phyloP scores from a whole-genome alignment of 2,329 filamentous ascomycete genomes.

The Fusarium citri region DNA sequence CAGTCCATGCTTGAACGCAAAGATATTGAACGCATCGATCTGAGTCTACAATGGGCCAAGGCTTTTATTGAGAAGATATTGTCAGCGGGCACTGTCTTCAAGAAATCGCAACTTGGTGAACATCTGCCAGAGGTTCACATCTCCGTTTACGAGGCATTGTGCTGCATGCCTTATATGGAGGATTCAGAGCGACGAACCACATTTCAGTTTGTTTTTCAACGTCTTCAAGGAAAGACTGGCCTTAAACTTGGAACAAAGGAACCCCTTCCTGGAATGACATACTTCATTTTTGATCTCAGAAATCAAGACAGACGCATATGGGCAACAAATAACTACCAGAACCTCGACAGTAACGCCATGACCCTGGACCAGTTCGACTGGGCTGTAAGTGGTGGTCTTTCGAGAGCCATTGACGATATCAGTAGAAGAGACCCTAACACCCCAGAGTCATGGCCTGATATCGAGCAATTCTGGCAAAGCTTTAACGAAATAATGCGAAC shows the following conservation, averaged over 20 bases:
- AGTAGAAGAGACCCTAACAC: slow-evolving; percentile 59
- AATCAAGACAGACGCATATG: slow-evolving; percentile 67
- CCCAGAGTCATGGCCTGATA: slow-evolving; percentile 55
- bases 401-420: slow-evolving; percentile 72
- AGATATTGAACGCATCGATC: slow-evolving; percentile 71
- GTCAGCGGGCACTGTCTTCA: slow-evolving; percentile 59
- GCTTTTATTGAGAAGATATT: slow-evolving; percentile 66
- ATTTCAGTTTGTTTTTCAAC: slow-evolving; percentile 86
- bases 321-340: slow-evolving; percentile 55
- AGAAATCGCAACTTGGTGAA: slow-evolving; percentile 59
- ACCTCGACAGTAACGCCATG: slow-evolving; percentile 68
- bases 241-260: slow-evolving; percentile 78
- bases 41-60: slow-evolving; percentile 68
- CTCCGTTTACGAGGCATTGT: slow-evolving; percentile 88
- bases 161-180: slow-evolving; percentile 81
- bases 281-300: slow-evolving; percentile 76
- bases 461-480: slow-evolving; percentile 84
- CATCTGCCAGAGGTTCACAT: slow-evolving; percentile 72
- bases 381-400: slow-evolving; percentile 81
- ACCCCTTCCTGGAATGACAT: slow-evolving; percentile 84
- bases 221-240: slow-evolving; percentile 78
- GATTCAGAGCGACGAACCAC: slow-evolving; percentile 62
- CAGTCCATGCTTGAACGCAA: slow-evolving; percentile 67
- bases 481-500: slow-evolving; percentile 78
- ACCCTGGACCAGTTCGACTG: slow-evolving; percentile 84